These are phyloP conservation scores for Metarhizium robertsii DNA, from an alignment of 2,329 filamentous ascomycete species.

Conservation along the genomic window DNA sequence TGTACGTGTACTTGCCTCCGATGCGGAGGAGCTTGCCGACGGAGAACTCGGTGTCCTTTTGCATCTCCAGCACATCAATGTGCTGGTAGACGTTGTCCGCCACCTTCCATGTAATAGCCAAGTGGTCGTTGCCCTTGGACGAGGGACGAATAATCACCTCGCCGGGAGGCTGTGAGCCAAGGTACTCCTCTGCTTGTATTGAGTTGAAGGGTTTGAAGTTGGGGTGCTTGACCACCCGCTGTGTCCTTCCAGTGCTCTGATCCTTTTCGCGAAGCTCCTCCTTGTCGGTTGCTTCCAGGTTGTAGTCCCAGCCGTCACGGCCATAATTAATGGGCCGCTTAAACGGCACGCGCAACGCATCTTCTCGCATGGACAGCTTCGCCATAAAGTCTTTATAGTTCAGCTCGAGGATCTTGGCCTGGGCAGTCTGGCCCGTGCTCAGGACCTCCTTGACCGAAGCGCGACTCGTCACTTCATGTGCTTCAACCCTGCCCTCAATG, in stretches of 20 bases:
- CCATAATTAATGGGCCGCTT: conserved; percentile 61
- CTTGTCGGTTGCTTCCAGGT: conserved; percentile 70
- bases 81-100: conserved; percentile 95
- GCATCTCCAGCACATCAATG: conserved; percentile 90
- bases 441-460: conserved; percentile 65
- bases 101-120: conserved; percentile 97
- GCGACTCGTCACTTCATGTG: conserved; percentile 70
- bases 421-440: conserved; percentile 71
- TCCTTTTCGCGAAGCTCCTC: conserved; percentile 82
- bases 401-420: conserved; percentile 78
- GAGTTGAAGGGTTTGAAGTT: conserved; percentile 92
- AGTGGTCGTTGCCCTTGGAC: conserved; percentile 88
- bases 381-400: conserved; percentile 79
- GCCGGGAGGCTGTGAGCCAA: conserved; percentile 75
- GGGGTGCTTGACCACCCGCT: conserved; percentile 95
- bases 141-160: conserved; percentile 94
- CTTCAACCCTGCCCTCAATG: conserved; percentile 79
- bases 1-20: conserved; percentile 82
- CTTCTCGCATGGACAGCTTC: conserved; percentile 77
- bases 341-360: conserved; percentile 65
- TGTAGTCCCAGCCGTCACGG: conserved; percentile 78
- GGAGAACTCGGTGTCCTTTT: conserved; percentile 95
- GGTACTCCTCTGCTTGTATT: conserved; percentile 83
- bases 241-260: conserved; percentile 72
- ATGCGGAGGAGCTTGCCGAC: conserved; percentile 81